These are phyloP conservation scores for Psophocarpus tetragonolobus DNA, from an alignment of 306 rosid species.

Conservation along the genomic window DNA sequence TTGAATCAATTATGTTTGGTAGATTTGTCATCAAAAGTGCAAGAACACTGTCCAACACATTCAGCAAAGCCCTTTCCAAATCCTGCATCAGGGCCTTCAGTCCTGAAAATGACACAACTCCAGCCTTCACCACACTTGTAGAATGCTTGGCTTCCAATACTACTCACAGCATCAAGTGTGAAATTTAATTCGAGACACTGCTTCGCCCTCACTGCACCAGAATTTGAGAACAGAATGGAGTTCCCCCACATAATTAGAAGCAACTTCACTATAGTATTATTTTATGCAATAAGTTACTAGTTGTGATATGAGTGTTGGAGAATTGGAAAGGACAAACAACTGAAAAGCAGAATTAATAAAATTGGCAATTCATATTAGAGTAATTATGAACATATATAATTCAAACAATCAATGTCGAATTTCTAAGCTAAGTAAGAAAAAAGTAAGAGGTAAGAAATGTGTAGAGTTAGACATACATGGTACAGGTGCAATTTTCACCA, in stretches of 20 bases:
- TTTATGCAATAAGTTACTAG: no score
- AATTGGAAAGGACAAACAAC: not conserved
- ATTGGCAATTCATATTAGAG: not conserved
- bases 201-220: constrained; percentile 39
- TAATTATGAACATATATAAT: not conserved
- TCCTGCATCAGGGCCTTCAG: constrained; percentile 39
- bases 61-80: constrained; percentile 40
- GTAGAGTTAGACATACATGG: constrained; percentile 31
- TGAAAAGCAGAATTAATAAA: not conserved
- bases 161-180: not conserved
- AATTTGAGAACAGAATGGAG: not conserved
- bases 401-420: not conserved
- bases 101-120: constrained; percentile 47
- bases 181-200: not conserved
- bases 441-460: not conserved
- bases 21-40: not conserved
- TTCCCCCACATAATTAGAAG: not conserved
- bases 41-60: constrained; percentile 33
- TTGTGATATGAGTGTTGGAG: no score
- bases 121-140: constrained; percentile 60
- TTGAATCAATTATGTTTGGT: not conserved
- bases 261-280: not conserved
- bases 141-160: constrained; percentile 26
- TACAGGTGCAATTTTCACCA: constrained; percentile 44
- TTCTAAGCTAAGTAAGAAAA: no score